Evolutionary conservation across 306 rosid species (phyloP).

Genomic region (Cicer bijugum): DNA sequence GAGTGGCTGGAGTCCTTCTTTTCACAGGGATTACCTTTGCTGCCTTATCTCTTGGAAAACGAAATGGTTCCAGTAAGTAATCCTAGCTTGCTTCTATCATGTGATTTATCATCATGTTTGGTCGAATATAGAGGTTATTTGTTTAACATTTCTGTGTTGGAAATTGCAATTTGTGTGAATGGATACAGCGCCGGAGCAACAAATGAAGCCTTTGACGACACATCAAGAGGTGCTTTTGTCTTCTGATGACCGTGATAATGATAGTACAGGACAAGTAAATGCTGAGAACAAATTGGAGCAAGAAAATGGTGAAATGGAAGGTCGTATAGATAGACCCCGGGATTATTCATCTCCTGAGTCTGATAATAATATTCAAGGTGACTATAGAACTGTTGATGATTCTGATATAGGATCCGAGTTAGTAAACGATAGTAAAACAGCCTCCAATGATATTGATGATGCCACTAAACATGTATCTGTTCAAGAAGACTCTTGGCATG

Average conservation of each 20-base stretch:
- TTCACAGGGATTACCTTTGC: constrained; percentile 71
- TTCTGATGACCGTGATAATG: constrained; percentile 57
- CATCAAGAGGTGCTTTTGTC: constrained; percentile 68
- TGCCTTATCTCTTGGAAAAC: constrained; percentile 68
- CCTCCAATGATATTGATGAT: constrained; percentile 54
- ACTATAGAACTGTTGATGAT: constrained; percentile 59
- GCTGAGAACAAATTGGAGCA: constrained; percentile 40
- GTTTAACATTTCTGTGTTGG: constrained; percentile 7
- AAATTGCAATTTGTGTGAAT: constrained; percentile 34
- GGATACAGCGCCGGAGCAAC: constrained; percentile 59
- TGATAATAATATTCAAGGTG: constrained; percentile 50
- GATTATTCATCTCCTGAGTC: constrained; percentile 62
- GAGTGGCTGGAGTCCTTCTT: constrained; percentile 82
- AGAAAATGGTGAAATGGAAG: constrained; percentile 53
- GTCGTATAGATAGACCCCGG: constrained; percentile 53
- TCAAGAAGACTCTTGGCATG: constrained; percentile 54
- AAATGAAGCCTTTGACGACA: constrained; percentile 72
- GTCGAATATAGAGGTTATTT: constrained; percentile 10
- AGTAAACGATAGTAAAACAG: constrained; percentile 50
- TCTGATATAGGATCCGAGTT: constrained; percentile 51
- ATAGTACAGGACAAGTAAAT: constrained; percentile 43
- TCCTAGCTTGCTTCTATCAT: constrained; percentile 16
- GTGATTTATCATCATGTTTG: background rate
- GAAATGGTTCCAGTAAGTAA: constrained; percentile 62
- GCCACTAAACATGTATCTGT: constrained; percentile 48